Percentiles rank a stretch among this genome's conserved stretches.
Evolutionary conservation across 176 grass and related monocot species (phyloP).

Genomic region (Metroxylon sagu): DNA sequence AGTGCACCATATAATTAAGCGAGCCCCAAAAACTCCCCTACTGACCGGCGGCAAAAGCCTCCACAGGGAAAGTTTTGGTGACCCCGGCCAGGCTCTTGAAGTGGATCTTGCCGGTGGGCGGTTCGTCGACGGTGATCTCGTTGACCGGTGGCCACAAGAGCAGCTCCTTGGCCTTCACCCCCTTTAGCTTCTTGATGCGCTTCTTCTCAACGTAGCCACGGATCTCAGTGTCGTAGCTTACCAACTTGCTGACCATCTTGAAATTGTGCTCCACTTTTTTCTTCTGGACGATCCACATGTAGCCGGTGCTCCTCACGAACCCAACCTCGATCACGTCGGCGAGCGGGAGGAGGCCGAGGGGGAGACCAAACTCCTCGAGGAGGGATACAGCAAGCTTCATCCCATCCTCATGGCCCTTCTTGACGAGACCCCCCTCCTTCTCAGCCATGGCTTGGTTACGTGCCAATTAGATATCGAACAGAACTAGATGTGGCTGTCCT

Average conservation of each 20-base stretch:
- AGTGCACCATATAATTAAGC: too few relatives aligned
- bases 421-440: constrained; percentile 36
- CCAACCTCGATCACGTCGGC: constrained; percentile 52
- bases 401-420: constrained; percentile 47
- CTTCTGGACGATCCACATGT: constrained; percentile 61
- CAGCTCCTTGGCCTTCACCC: constrained; percentile 85
- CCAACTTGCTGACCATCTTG: constrained; percentile 50
- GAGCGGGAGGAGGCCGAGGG: constrained; percentile 62
- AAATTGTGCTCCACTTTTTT: constrained; percentile 70
- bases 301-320: constrained; percentile 57
- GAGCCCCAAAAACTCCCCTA: constrained; percentile 15
- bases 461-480: too few relatives aligned
- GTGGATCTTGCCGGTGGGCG: constrained; percentile 55
- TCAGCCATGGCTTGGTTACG: constrained; percentile 26
- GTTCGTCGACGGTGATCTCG: constrained; percentile 55
- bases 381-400: constrained; percentile 31
- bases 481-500: too few relatives aligned
- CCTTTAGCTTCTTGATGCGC: constrained; percentile 67
- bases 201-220: constrained; percentile 34
- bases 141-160: constrained; percentile 68
- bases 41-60: constrained; percentile 58
- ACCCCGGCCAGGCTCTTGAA: constrained; percentile 84
- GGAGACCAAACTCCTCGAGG: constrained; percentile 73
- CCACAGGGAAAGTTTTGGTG: constrained; percentile 71
- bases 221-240: constrained; percentile 61